Percentiles rank a stretch among this genome's conserved stretches.
Conservation (phyloP, 768 basidiomycete species). For the Psilocybe cyanescens region DNA sequence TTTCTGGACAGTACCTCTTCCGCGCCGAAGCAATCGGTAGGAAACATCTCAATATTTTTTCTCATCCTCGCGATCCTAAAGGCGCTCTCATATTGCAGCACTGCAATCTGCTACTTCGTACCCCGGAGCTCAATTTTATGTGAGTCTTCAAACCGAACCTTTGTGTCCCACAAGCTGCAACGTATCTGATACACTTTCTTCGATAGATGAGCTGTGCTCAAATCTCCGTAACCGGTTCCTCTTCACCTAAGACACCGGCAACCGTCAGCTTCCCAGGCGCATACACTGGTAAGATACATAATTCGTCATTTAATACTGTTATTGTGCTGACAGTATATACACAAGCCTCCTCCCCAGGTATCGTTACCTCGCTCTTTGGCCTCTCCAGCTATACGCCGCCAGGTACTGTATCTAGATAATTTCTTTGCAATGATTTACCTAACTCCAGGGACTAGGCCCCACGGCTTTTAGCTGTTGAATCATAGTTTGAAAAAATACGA, state of each 20-base stretch:
- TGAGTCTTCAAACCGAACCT: conserved; percentile 24
- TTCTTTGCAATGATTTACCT: neutral
- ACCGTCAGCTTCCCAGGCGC: conserved; percentile 53
- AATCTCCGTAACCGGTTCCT: conserved; percentile 39
- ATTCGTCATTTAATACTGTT: neutral
- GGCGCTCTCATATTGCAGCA: conserved; percentile 1
- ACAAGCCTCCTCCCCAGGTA: conserved; percentile 44
- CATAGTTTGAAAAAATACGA: no score
- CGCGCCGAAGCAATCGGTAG: conserved; percentile 56
- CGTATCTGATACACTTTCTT: neutral
- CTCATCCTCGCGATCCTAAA: neutral
- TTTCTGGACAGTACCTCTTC: conserved; percentile 52
- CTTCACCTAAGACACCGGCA: conserved; percentile 28
- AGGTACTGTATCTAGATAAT: conserved; percentile 26
- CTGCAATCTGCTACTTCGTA: conserved; percentile 30
- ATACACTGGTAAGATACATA: conserved; percentile 31
- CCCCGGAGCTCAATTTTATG: conserved; percentile 64
- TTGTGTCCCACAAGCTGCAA: neutral
- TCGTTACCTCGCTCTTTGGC: conserved; percentile 42
- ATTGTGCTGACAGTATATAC: conserved; percentile 18
- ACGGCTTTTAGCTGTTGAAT: conserved; percentile 33
- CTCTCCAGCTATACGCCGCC: conserved; percentile 41
- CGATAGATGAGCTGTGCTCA: conserved; percentile 52
- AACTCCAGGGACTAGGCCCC: conserved; percentile 26
- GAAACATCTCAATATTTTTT: neutral